Percentiles rank a stretch among this genome's conserved stretches.
Conservation (phyloP, 2,329 filamentous ascomycete genomes). For the Phialemoniopsis sp. region DNA sequence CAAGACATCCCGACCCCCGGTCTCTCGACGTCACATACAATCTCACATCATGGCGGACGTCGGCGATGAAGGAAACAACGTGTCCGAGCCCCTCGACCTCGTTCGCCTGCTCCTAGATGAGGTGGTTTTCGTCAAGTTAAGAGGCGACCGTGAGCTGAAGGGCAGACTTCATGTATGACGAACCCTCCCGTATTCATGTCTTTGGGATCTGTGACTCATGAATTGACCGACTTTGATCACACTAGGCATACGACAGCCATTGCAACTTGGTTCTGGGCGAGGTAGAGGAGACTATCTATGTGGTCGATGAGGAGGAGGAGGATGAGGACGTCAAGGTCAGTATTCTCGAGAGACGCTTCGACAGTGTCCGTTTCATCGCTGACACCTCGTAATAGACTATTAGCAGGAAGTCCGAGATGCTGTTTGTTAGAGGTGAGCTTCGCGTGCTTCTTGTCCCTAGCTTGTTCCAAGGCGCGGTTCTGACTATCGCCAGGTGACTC, state of each 20-base stretch:
- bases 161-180: slow-evolving; percentile 82
- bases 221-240: background rate
- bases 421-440: slow-evolving; percentile 91
- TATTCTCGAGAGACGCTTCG: background rate
- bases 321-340: slow-evolving; percentile 71
- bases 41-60: slow-evolving; percentile 91
- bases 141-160: slow-evolving; percentile 92
- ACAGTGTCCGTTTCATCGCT: background rate
- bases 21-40: background rate
- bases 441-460: background rate
- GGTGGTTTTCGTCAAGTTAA: slow-evolving; percentile 93
- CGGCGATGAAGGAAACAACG: slow-evolving; percentile 67
- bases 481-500: slow-evolving; percentile 10
- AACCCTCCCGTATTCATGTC: background rate
- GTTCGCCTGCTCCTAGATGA: slow-evolving; percentile 94
- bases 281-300: slow-evolving; percentile 94
- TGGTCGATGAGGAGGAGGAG: slow-evolving; percentile 82
- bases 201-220: slow-evolving; percentile 4
- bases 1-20: background rate
- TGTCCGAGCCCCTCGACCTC: slow-evolving; percentile 90
- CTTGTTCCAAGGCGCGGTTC: slow-evolving; percentile 17
- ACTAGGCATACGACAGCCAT: slow-evolving; percentile 93
- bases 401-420: slow-evolving; percentile 97
- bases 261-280: slow-evolving; percentile 96
- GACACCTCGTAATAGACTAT: slow-evolving; percentile 57